Percentiles rank a stretch among this genome's conserved stretches.
Conservation (phyloP, 2,329 filamentous ascomycete species). For the Pseudopithomyces chartarum region DNA sequence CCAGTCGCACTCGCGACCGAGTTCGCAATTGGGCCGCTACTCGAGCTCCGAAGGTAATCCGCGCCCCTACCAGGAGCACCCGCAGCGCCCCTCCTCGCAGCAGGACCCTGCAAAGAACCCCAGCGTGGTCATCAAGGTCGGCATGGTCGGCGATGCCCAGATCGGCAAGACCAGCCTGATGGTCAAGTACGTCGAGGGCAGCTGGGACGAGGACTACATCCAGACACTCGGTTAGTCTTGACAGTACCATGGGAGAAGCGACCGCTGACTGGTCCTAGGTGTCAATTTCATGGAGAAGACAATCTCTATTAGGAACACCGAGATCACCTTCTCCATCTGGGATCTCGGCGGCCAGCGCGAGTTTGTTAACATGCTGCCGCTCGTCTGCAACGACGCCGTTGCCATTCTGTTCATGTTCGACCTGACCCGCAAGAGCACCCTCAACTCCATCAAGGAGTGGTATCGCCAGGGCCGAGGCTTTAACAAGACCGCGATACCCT, state of each 20-base stretch:
- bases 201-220: conserved; percentile 99
- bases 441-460: conserved; percentile 99
- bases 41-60: conserved; percentile 49
- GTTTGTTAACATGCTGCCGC: conserved; percentile 98
- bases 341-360: conserved; percentile 96
- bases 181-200: conserved; percentile 99
- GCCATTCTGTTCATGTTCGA: conserved; percentile 99
- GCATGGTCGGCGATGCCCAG: conserved; percentile 98
- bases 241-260: not conserved
- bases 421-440: conserved; percentile 92
- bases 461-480: conserved; percentile 96
- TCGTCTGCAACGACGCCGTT: conserved; percentile 99
- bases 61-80: conserved; percentile 55
- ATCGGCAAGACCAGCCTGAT: conserved; percentile 99
- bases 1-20: conserved; percentile 51
- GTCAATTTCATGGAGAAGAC: conserved; percentile 99
- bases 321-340: conserved; percentile 99
- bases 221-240: conserved; percentile 77
- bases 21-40: conserved; percentile 56
- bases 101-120: conserved; percentile 55
- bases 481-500: conserved; percentile 99
- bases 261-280: conserved; percentile 56
- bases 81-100: conserved; percentile 48
- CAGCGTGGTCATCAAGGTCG: conserved; percentile 96
- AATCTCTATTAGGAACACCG: conserved; percentile 97